phyloP scores from a whole-genome alignment of 164 flowering plant genomes.

The Piper longum region DNA sequence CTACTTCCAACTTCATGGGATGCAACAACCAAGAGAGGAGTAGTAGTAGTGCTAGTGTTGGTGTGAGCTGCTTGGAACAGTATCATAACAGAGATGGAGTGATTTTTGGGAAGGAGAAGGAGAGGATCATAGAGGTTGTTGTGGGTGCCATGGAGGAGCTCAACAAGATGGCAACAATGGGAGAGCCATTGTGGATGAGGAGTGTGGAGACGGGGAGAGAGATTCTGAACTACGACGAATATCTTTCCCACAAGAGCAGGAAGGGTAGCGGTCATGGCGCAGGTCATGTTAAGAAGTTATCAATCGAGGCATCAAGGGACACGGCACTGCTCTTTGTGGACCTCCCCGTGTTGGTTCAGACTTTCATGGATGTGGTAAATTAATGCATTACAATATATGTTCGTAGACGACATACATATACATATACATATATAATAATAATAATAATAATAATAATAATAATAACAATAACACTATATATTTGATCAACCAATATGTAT shows the following conservation, averaged over 20 bases:
- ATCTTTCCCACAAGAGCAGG: conserved; percentile 35
- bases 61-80: conserved; percentile 24
- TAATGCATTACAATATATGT: neutral
- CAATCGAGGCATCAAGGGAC: conserved; percentile 92
- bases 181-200: conserved; percentile 79
- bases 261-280: conserved; percentile 17
- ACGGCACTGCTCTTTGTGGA: conserved; percentile 64
- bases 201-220: conserved; percentile 91
- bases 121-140: conserved; percentile 48
- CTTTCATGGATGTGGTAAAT: conserved; percentile 84
- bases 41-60: conserved; percentile 20
- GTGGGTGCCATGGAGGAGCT: conserved; percentile 59
- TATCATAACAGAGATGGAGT: conserved; percentile 54
- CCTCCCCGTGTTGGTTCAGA: conserved; percentile 51
- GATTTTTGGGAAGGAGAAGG: conserved; percentile 61
- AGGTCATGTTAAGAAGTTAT: conserved; percentile 21
- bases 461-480: too few relatives aligned
- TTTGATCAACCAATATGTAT: too few relatives aligned
- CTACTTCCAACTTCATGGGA: conserved; percentile 40
- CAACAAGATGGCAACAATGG: conserved; percentile 58
- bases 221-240: conserved; percentile 93
- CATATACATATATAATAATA: neutral
- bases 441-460: too few relatives aligned
- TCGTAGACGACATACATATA: too few relatives aligned
- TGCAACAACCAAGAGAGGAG: conserved; percentile 51